Conservation (phyloP, 2,329 filamentous ascomycete species). For the Chrysoporthe cubensis region DNA sequence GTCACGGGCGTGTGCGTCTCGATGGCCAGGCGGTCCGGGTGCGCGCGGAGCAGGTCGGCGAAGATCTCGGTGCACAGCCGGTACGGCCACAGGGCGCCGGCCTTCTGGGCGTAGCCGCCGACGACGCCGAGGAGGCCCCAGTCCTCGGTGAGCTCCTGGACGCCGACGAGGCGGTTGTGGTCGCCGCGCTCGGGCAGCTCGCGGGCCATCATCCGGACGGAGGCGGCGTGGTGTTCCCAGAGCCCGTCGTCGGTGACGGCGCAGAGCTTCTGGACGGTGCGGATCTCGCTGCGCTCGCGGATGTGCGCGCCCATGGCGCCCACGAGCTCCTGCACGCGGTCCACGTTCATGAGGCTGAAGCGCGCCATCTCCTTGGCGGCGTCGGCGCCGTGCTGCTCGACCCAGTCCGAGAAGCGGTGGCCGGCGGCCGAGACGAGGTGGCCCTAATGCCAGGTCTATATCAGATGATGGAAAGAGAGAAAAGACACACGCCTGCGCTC, state of each 20-base stretch:
- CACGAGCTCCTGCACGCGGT: slow-evolving; percentile 7
- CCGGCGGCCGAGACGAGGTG: slow-evolving; percentile 12
- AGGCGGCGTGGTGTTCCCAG: slow-evolving; percentile 5
- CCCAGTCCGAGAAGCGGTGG: slow-evolving; percentile 8
- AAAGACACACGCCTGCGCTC: background rate
- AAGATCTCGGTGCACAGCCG: slow-evolving; percentile 11
- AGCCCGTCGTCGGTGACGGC: slow-evolving; percentile 5
- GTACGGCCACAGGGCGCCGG: slow-evolving; percentile 14
- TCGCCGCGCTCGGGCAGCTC: slow-evolving; percentile 4
- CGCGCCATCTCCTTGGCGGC: slow-evolving; percentile 6
- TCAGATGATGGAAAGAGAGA: background rate
- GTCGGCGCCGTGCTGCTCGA: background rate
- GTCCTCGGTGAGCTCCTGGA: slow-evolving; percentile 7
- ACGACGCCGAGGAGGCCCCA: slow-evolving; percentile 12
- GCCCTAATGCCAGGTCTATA: background rate
- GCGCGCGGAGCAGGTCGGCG: background rate
- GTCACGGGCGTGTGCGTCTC: slow-evolving; percentile 20
- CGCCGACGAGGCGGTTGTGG: slow-evolving; percentile 10
- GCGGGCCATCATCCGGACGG: slow-evolving; percentile 5
- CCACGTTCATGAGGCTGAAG: slow-evolving; percentile 8
- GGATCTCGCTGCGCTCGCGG: slow-evolving; percentile 10
- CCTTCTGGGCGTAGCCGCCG: slow-evolving; percentile 6
- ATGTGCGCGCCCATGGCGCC: slow-evolving; percentile 2
- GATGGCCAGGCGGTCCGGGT: slow-evolving; percentile 4
- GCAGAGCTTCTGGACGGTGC: slow-evolving; percentile 6